Conservation (phyloP, 805 yeast genomes). For the Candida insectorum region DNA sequence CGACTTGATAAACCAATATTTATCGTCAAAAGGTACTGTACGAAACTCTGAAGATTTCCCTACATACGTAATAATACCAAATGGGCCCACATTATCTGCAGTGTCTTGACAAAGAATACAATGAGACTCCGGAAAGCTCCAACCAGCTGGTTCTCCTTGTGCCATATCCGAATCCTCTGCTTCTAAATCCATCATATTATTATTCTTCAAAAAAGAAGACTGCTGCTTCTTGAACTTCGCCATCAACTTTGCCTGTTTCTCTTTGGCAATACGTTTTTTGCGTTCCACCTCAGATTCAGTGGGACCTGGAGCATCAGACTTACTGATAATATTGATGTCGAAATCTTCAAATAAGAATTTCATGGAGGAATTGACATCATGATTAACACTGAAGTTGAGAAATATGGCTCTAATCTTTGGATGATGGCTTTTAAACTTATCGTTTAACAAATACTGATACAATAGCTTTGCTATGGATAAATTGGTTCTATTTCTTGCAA, state of each 20-base stretch:
- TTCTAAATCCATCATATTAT: slow-evolving; percentile 28
- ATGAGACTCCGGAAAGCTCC: slow-evolving; percentile 71
- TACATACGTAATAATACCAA: slow-evolving; percentile 69
- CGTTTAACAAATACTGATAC: slow-evolving; percentile 37
- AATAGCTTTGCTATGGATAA: slow-evolving; percentile 36
- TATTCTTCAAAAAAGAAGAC: slow-evolving; percentile 61
- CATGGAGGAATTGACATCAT: slow-evolving; percentile 19
- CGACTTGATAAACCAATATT: slow-evolving; percentile 63
- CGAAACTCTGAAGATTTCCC: slow-evolving; percentile 59
- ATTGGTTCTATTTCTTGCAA: slow-evolving; percentile 12
- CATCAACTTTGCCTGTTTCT: slow-evolving; percentile 65
- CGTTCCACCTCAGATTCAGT: slow-evolving; percentile 44
- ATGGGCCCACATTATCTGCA: slow-evolving; percentile 58
- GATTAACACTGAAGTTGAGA: slow-evolving; percentile 23
- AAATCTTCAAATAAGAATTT: slow-evolving; percentile 17
- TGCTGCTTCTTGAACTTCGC: slow-evolving; percentile 82
- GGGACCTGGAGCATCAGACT: slow-evolving; percentile 11
- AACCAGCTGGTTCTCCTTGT: slow-evolving; percentile 31
- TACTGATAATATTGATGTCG: slow-evolving; percentile 19
- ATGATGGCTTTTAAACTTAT: slow-evolving; percentile 41
- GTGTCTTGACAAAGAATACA: slow-evolving; percentile 85
- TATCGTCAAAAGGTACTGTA: slow-evolving; percentile 57
- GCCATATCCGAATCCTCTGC: slow-evolving; percentile 42
- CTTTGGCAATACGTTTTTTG: slow-evolving; percentile 67
- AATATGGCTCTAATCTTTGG: slow-evolving; percentile 59